A percentile compares a stretch with the other conserved stretches of the same genome.
Conservation (phyloP, 306 rosid species). For the Quillaja saponaria region DNA sequence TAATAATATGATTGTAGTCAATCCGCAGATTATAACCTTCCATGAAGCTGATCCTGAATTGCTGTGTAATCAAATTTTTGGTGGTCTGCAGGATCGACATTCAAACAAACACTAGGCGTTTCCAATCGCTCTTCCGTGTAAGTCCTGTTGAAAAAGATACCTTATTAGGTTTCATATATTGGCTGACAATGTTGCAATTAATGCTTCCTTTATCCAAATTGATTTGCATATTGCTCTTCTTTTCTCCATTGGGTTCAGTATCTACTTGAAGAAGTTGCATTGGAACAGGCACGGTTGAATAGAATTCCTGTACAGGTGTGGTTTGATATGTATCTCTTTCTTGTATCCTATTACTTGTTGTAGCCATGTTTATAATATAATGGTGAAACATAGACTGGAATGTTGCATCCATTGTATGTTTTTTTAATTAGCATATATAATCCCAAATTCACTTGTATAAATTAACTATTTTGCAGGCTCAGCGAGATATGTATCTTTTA, state of each 20-base stretch:
- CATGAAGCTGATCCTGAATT: too few species aligned
- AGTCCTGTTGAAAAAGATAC: constrained; percentile 39
- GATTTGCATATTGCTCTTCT: constrained; percentile 28
- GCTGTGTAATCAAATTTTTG: too few species aligned
- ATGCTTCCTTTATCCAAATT: constrained; percentile 17
- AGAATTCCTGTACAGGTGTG: constrained; percentile 60
- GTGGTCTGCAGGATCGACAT: constrained; percentile 80
- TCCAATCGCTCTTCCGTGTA: constrained; percentile 78
- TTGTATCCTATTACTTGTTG: neutral
- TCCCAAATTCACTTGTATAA: constrained; percentile 28
- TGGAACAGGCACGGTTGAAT: constrained; percentile 62
- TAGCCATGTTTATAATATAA: neutral
- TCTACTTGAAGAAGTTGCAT: constrained; percentile 87
- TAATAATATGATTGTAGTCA: too few species aligned
- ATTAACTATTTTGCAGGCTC: constrained; percentile 63
- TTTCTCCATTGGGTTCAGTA: constrained; percentile 55
- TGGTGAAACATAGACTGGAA: neutral
- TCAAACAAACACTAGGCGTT: constrained; percentile 80
- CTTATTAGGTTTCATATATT: constrained; percentile 1
- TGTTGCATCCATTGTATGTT: neutral
- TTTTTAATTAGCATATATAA: constrained; percentile 14
- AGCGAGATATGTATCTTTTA: constrained; percentile 85
- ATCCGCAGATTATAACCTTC: too few species aligned
- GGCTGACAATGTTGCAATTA: constrained; percentile 11
- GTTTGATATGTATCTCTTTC: neutral